These are phyloP conservation scores for Plasmopara viticola DNA, from an alignment of 352 stramenopile species.

Conservation along the genomic window DNA sequence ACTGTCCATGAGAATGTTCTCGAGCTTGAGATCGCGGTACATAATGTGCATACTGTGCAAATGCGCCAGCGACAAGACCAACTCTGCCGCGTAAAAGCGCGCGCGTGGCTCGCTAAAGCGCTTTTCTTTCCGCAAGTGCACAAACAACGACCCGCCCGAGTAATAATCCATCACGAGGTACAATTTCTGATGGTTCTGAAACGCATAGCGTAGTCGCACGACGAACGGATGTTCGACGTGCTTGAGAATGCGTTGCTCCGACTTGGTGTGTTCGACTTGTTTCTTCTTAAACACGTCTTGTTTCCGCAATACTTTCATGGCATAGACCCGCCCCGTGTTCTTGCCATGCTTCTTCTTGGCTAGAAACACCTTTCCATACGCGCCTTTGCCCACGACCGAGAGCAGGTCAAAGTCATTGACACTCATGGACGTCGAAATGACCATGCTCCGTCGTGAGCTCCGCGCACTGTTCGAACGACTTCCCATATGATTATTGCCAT, in stretches of 20 bases:
- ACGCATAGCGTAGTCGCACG: conserved; percentile 81
- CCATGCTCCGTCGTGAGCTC: conserved; percentile 60
- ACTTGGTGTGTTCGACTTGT: conserved; percentile 84
- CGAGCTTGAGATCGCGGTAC: conserved; percentile 86
- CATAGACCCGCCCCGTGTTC: conserved; percentile 71
- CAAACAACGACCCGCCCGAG: conserved; percentile 76
- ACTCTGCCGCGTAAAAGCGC: conserved; percentile 83
- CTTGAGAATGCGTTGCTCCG: conserved; percentile 85
- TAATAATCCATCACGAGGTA: conserved; percentile 90
- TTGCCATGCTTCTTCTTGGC: conserved; percentile 71
- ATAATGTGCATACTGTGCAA: conserved; percentile 86
- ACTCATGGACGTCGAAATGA: conserved; percentile 73
- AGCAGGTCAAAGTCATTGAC: conserved; percentile 86
- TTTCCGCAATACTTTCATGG: conserved; percentile 88
- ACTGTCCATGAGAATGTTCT: conserved; percentile 86
- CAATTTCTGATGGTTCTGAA: conserved; percentile 86
- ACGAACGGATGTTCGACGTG: conserved; percentile 85
- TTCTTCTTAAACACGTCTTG: conserved; percentile 83
- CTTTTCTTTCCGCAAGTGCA: conserved; percentile 77
- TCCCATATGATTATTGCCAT: conserved; percentile 18
- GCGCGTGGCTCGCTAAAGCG: conserved; percentile 58
- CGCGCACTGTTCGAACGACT: conserved; percentile 32
- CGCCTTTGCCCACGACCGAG: conserved; percentile 81
- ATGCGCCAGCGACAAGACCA: conserved; percentile 75
- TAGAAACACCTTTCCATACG: conserved; percentile 83